Evolutionary conservation across 768 basidiomycete species (phyloP), one percentile per base, ranked within the genome.

Genomic region (Mycena belliarum): DNA sequence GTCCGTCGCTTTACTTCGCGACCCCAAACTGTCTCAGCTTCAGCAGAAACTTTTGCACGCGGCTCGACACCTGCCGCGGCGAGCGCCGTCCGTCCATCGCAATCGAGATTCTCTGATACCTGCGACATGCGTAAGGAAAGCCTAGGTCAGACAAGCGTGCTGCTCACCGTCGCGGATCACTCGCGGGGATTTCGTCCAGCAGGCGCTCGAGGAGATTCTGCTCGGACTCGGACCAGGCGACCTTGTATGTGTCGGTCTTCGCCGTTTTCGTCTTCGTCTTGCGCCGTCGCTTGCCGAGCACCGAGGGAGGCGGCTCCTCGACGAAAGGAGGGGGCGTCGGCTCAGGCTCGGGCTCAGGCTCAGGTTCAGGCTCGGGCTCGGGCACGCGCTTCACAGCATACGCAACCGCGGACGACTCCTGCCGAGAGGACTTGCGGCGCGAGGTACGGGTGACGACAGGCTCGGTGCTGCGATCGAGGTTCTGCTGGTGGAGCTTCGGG

Each of bases 11-110:
- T 20, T 21, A 21, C 3, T n/a, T 16, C 14, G 18, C 50, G 14
- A 87, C 65, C 33, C 90, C 89, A 69, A 85, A 91, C 61, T 82
- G 81, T 73, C 86, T 90, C 70, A 93, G 70, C 76, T 92, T 93
- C 69, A 88, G 88, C 69, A 91, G 87, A 71, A 92, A 93, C 72
- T 93, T 93, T 65, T 93, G 91, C 52, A 93, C 91, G 18, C 90
- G 82, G 74, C 89, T 91, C 35, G 90, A 90, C n/a, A 93, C 91
- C 74, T 93, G 91, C 59, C 90, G 74, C 5, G 91, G 85, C 4
- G 91, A 92, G 55, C 91, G 74, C 42, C 76, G 76, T 0, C 91
- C 91, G 46, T 83, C 77, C 91, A 93, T 93, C 33, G 88, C 91
- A 51, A 79, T 75, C 15, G 91, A 93, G 49, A 93, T 93, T 70